phyloP scores from a whole-genome alignment of 768 basidiomycete genomes.

The Boletus eberwhitei region DNA sequence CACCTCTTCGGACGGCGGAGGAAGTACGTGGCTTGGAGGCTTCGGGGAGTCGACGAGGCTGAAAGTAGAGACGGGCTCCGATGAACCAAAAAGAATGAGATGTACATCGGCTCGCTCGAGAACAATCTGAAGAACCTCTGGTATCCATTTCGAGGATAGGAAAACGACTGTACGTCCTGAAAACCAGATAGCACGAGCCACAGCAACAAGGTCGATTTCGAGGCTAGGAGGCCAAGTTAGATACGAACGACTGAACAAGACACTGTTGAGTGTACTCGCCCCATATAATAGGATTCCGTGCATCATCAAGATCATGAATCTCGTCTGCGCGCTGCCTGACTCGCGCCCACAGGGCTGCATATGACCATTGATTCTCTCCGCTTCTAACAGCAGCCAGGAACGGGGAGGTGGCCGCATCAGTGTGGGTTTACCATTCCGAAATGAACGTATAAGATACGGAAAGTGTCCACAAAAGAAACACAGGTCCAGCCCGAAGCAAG shows the following conservation, averaged over 20 bases:
- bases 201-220: constrained; percentile 29
- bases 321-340: constrained; percentile 24
- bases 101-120: constrained; percentile 21
- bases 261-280: constrained; percentile 6
- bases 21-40: constrained; percentile 8
- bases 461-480: not conserved
- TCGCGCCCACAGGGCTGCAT: constrained; percentile 28
- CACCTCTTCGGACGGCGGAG: constrained; percentile 14
- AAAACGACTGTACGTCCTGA: constrained; percentile 28
- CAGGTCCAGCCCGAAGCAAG: constrained; percentile 17
- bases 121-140: constrained; percentile 19
- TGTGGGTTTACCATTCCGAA: not conserved
- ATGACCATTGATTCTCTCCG: constrained; percentile 25
- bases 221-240: constrained; percentile 12
- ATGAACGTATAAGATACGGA: too few species aligned
- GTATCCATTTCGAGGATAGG: constrained; percentile 25
- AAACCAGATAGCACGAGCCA: constrained; percentile 29
- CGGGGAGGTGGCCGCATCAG: constrained; percentile 15
- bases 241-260: not conserved
- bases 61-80: constrained; percentile 22
- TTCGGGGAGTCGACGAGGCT: constrained; percentile 9
- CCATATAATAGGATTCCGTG: constrained; percentile 25
- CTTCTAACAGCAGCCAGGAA: constrained; percentile 15
- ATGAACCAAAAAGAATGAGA: constrained; percentile 22
- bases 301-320: constrained; percentile 22